A percentile compares a stretch with the other conserved stretches of the same genome.
These are phyloP conservation scores for Salvia hispanica DNA, from an alignment of 257 asterid species.

Conservation along the genomic window DNA sequence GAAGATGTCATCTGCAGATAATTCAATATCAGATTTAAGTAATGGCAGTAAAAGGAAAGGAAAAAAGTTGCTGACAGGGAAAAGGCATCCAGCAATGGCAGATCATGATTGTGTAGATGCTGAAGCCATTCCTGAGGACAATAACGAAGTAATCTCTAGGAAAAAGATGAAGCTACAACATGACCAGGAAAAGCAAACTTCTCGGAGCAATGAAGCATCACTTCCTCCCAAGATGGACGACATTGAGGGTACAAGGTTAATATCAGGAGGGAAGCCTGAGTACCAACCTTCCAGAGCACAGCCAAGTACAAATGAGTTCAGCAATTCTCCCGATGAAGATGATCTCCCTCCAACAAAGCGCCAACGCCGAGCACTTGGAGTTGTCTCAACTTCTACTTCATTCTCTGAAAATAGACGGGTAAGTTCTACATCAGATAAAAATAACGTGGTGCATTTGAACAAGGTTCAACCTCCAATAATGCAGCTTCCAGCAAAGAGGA, in stretches of 20 bases:
- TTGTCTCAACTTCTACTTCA: conserved; percentile 33
- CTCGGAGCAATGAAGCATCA: conserved; percentile 36
- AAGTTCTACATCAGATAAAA: conserved; percentile 40
- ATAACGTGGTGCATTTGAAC: conserved; percentile 38
- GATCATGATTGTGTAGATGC: conserved; percentile 38
- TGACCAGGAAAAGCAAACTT: conserved; percentile 48
- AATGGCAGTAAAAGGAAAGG: conserved; percentile 42
- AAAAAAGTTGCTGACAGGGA: conserved; percentile 42
- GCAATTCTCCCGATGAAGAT: conserved; percentile 62
- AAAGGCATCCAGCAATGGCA: conserved; percentile 43
- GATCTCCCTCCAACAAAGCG: conserved; percentile 73
- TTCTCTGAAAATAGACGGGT: conserved; percentile 40
- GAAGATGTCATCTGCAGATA: conserved; percentile 43
- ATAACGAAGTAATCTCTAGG: conserved; percentile 36
- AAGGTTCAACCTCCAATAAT: conserved; percentile 38
- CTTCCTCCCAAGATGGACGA: conserved; percentile 49
- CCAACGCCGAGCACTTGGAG: conserved; percentile 54
- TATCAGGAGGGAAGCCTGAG: conserved; percentile 43
- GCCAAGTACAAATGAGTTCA: conserved; percentile 43
- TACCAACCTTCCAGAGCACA: conserved; percentile 35
- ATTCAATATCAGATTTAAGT: conserved; percentile 37
- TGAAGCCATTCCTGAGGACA: conserved; percentile 39
- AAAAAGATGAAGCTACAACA: conserved; percentile 47
- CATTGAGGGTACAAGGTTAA: conserved; percentile 39
- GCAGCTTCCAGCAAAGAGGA: conserved; percentile 55